These are phyloP conservation scores for Rhinocladiella similis DNA, from an alignment of 2,329 filamentous ascomycete species.

Conservation along the genomic window DNA sequence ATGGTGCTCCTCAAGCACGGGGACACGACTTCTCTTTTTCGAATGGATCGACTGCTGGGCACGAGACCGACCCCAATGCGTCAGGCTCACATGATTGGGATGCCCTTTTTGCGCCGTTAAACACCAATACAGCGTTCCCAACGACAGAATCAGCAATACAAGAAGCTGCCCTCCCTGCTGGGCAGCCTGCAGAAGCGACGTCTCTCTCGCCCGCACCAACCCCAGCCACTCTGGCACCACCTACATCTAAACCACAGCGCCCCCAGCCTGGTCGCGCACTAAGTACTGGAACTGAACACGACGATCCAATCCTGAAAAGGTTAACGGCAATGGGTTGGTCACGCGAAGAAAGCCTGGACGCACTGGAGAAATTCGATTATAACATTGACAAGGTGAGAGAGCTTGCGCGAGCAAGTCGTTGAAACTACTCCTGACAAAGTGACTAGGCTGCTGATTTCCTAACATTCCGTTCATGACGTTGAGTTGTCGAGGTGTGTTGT, in stretches of 20 bases:
- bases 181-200: background rate
- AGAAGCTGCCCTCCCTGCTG: background rate
- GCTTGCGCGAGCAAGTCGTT: too few species aligned
- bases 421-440: slow-evolving; percentile 2
- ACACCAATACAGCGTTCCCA: slow-evolving; percentile 30
- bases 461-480: slow-evolving; percentile 25
- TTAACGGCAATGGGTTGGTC: slow-evolving; percentile 87
- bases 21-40: slow-evolving; percentile 51
- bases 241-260: slow-evolving; percentile 20
- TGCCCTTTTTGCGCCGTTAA: slow-evolving; percentile 70
- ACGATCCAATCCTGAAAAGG: slow-evolving; percentile 88
- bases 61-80: slow-evolving; percentile 31
- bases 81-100: slow-evolving; percentile 77
- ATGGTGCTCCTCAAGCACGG: slow-evolving; percentile 29
- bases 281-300: slow-evolving; percentile 73
- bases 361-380: slow-evolving; percentile 93
- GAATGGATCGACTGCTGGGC: slow-evolving; percentile 22
- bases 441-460: slow-evolving; percentile 34
- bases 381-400: slow-evolving; percentile 85
- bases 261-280: slow-evolving; percentile 54
- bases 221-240: background rate
- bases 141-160: background rate
- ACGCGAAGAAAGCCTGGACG: slow-evolving; percentile 69
- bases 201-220: slow-evolving; percentile 5
- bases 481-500: background rate